Evolutionary conservation across 2,329 filamentous ascomycete species (phyloP).

Genomic region (Arthrobotrys entomopaga): DNA sequence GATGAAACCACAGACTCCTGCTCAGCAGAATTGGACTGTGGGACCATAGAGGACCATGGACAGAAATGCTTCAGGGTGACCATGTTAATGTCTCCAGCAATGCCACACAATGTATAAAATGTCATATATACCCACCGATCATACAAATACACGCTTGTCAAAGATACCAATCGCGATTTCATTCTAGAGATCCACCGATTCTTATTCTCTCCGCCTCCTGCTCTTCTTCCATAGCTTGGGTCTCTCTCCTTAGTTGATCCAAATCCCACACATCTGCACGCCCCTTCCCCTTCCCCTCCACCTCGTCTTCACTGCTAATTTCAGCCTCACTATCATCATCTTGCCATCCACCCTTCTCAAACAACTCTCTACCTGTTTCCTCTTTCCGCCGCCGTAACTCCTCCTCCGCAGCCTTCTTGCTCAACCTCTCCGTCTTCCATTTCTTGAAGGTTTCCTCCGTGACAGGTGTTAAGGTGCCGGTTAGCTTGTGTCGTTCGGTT

Average conservation of each 20-base stretch:
- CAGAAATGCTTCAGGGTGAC: constrained; percentile 4
- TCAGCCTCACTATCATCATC: constrained; percentile 72
- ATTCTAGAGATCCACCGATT: constrained; percentile 38
- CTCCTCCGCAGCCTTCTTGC: constrained; percentile 96
- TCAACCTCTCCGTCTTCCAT: constrained; percentile 93
- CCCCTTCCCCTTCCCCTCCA: constrained; percentile 59
- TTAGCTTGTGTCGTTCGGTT: constrained; percentile 93
- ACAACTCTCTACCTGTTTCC: constrained; percentile 91
- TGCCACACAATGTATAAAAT: neutral
- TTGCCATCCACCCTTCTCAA: constrained; percentile 95
- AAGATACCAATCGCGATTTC: neutral
- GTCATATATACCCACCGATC: constrained; percentile 6
- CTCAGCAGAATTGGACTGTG: neutral
- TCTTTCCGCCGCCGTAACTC: constrained; percentile 92
- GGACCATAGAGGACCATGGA: neutral
- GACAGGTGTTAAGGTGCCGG: constrained; percentile 89
- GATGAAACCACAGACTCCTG: neutral
- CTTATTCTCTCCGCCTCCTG: constrained; percentile 68
- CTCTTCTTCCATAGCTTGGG: constrained; percentile 76
- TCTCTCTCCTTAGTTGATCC: constrained; percentile 83
- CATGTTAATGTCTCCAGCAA: neutral
- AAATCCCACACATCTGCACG: constrained; percentile 74
- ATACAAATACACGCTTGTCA: constrained; percentile 42
- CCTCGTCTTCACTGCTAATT: constrained; percentile 67
- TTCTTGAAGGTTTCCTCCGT: constrained; percentile 91